phyloP scores from a whole-genome alignment of 441 rosid genomes.

The Gossypium schwendimanii region DNA sequence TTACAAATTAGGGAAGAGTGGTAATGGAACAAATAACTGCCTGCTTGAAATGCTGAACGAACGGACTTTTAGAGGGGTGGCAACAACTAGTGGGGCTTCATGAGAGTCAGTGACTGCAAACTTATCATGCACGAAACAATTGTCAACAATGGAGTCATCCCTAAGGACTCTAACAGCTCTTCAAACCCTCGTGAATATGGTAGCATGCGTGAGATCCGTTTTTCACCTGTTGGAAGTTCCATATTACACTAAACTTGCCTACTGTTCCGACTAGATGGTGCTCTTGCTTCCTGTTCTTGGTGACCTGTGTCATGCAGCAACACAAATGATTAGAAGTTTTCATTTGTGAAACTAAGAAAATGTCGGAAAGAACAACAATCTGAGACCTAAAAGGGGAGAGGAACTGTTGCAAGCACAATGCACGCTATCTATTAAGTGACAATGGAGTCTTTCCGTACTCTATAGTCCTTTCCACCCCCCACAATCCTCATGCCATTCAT shows the following conservation, averaged over 20 bases:
- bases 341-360: neutral
- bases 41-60: slow-evolving; percentile 89
- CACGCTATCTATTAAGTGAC: too few relatives aligned
- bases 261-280: slow-evolving; percentile 94
- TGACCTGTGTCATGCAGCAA: slow-evolving; percentile 42
- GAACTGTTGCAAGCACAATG: too few relatives aligned
- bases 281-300: slow-evolving; percentile 90
- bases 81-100: slow-evolving; percentile 92
- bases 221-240: slow-evolving; percentile 89
- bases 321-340: neutral
- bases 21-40: slow-evolving; percentile 25
- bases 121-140: slow-evolving; percentile 96
- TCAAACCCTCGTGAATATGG: slow-evolving; percentile 74
- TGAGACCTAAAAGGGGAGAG: neutral
- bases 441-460: too few relatives aligned
- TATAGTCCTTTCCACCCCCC: neutral
- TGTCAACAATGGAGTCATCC: slow-evolving; percentile 88
- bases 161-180: slow-evolving; percentile 89
- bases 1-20: slow-evolving; percentile 7
- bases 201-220: slow-evolving; percentile 65
- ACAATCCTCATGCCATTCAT: neutral
- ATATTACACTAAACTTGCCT: slow-evolving; percentile 50
- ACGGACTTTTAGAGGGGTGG: slow-evolving; percentile 87
- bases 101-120: slow-evolving; percentile 84
- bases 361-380: neutral